Evolutionary conservation across 148 eudicot genomes (phyloP), one percentile per base, ranked within the genome.

Genomic region (Pouteria glomerata): DNA sequence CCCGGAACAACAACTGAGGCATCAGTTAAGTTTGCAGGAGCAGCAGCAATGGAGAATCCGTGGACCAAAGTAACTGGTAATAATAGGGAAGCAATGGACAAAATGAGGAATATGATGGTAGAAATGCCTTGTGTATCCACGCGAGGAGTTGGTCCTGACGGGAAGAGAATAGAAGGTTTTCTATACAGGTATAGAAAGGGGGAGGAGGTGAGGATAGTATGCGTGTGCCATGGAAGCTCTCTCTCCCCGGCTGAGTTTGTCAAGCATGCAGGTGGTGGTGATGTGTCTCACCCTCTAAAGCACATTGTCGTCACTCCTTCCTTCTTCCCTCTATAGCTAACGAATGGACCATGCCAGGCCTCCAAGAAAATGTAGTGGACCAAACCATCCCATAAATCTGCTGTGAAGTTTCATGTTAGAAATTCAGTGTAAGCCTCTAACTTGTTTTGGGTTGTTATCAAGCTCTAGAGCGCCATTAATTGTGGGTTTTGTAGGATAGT

Each of bases 151-250:
- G 89, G 90, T 12, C 85, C 88, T 0, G 69, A 78, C 13, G 88
- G 90, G 8, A 82, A 66, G 52, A 73, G 64, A 71, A 63, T 82
- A 21, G 82, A 84, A 65, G 93, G 90, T 18, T 80, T 86, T 61
- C 73, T 89, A 15, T 89, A 89, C 73, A 57, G 73, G 63, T 89
- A 84, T 57, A 57, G 71, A 67, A 86, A 77, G 50, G 87, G 87
- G 29, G 93, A 84, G 66, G 82, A 84, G 58, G 80, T 84, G 69
- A 84, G 78, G 57, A 89, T 89, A 23, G 79, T 89, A 16, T 89
- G 90, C 27, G 88, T 89, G 1, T 86, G 93, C 76, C 93, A 89
- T 75, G 93, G 93, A 3, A 77, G 65, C 52, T 89, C 82, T 57
- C 75, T 81, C 42, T 56, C 93, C 27, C 93, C 93, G 1, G 84